Base-by-base conservation (phyloP, 129 eudicot genomes). In the Apium graveolens region DNA sequence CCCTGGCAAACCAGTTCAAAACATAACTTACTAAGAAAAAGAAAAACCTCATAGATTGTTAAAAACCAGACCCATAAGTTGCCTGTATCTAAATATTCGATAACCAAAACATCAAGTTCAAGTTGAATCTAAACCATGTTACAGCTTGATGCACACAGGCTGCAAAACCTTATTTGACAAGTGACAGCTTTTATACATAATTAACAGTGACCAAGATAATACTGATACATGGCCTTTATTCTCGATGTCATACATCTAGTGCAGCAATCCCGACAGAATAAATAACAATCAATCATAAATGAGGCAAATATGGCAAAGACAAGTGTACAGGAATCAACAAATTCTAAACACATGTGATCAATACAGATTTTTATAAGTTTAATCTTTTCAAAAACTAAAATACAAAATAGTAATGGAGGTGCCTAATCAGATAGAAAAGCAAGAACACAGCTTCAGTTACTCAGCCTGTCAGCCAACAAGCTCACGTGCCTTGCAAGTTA, bases 1-100 rank as follows among this genome's bases (percentile, higher is more conserved):
- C 92, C 91, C 95, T 90, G 93, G 84, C 95, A 90, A 89, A 82
- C 93, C 94, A 90, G 79, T 88, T 86, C 83, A 86, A 85, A 85
- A 51, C 73, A 80, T 80, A 89, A 82, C 88, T 85, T 70, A 68
- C 84, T 75, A 85, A 75, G 85, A 85, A 77, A 79, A 79, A 79
- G 53, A 78, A 69, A 76, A 73, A 62, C 82, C 85, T 29, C 38
- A 34, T 49, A 63, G 79, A 79, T 73, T 75, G 46, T 62, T 71
- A 68, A 13, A 44, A 81, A 79, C 35, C 37, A 24, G 60, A 37
- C 70, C 73, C 34, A 82, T 41, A 46, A 75, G 53, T 83, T 55
- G 38, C 21, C 66, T 18, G 63, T 32, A 62, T 71, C 35, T 49
- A 35, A 11, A 41, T 26, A 69, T 51, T 37, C 37, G 37, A 48